A percentile compares a stretch with the other conserved stretches of the same genome.
Conservation (phyloP, 73 alveolate genomes). For the Tetrahymena thermophila region DNA sequence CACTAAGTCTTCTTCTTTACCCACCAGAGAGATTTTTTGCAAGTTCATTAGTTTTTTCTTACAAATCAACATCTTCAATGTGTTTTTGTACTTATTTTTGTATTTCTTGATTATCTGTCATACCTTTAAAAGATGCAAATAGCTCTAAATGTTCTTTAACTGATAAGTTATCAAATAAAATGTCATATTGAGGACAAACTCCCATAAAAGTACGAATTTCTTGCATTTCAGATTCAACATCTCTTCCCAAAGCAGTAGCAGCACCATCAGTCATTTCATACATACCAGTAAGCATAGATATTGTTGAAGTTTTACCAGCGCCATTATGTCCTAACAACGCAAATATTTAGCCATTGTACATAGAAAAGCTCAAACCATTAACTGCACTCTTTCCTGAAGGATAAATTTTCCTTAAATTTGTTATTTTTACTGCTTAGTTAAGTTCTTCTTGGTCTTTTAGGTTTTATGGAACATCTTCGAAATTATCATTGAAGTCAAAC, state of each 20-base stretch:
- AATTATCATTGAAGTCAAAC: neutral
- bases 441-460: conserved; percentile 52
- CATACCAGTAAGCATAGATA: conserved; percentile 37
- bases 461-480: conserved; percentile 38
- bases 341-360: conserved; percentile 30
- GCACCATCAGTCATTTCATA: conserved; percentile 25
- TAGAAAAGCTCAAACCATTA: neutral
- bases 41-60: conserved; percentile 53
- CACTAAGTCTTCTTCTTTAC: conserved; percentile 87
- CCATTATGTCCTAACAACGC: conserved; percentile 44
- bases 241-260: conserved; percentile 4
- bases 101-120: conserved; percentile 43
- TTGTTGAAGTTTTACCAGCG: conserved; percentile 39
- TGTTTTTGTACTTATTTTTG: conserved; percentile 69
- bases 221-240: conserved; percentile 35
- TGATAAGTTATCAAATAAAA: conserved; percentile 78
- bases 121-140: conserved; percentile 87
- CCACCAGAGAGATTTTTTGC: conserved; percentile 94
- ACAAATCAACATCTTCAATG: conserved; percentile 67
- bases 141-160: conserved; percentile 84
- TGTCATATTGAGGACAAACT: conserved; percentile 93
- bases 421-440: neutral
- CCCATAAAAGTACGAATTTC: conserved; percentile 79
- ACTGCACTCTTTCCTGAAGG: conserved; percentile 20
- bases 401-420: neutral